A percentile compares a stretch with the other conserved stretches of the same genome.
Conservation (phyloP, 345 rosid genomes). For the Eucalyptus decipiens region DNA sequence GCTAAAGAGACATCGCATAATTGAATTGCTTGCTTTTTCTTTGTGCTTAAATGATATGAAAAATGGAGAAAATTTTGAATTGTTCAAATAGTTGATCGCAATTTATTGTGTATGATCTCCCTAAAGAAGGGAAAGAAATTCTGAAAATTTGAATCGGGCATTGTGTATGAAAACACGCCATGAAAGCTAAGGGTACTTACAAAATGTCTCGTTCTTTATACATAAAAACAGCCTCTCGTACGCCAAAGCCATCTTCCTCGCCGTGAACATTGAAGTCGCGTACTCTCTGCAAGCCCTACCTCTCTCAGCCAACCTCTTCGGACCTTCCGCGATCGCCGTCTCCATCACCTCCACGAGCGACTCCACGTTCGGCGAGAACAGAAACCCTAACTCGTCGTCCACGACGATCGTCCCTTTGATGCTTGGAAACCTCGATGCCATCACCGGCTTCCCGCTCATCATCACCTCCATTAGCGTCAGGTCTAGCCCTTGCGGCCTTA, state of each 20-base stretch:
- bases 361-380: conserved; percentile 84
- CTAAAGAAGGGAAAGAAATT: background rate
- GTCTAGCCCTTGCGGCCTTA: conserved; percentile 93
- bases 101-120: background rate
- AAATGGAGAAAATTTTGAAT: background rate
- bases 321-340: conserved; percentile 48
- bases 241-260: conserved; percentile 84
- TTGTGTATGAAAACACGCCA: background rate
- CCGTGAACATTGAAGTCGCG: conserved; percentile 76
- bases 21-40: background rate
- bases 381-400: conserved; percentile 73
- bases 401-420: conserved; percentile 80
- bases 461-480: conserved; percentile 88
- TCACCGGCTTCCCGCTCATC: conserved; percentile 85
- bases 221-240: conserved; percentile 87
- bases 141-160: background rate
- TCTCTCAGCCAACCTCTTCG: conserved; percentile 49
- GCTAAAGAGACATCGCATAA: background rate
- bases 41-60: background rate
- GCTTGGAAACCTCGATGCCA: conserved; percentile 87
- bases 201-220: conserved; percentile 59
- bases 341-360: conserved; percentile 50
- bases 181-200: conserved; percentile 26
- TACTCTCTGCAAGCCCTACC: conserved; percentile 57
- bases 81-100: background rate